Base-by-base conservation (phyloP, 2,329 filamentous ascomycete genomes). In the Botrytis fragariae region DNA sequence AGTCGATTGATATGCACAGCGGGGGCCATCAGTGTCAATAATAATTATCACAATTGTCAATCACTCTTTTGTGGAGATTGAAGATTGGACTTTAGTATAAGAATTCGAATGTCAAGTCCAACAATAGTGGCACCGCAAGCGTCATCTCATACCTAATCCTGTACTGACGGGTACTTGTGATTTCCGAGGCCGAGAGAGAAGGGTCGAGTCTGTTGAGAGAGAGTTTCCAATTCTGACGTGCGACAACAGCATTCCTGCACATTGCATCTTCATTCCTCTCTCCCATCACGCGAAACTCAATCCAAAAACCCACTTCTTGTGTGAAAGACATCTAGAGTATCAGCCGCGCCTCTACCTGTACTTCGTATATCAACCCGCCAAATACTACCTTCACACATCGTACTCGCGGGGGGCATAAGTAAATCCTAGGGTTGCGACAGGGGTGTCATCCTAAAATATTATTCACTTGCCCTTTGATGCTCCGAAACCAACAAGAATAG, bases 211-310 rank as follows among this genome's bases (percentile, higher is more conserved):
- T 48, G 44, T 37, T 48, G 44, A 35, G 42, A 37, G 35, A 29
- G 64, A 68, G 32, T 54, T 67, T 54, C 32, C 8, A 29, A 39
- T 68, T 54, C 45, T 69, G 67, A 60, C 67, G 39, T 42, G 67
- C 67, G 51, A 69, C 67, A 69, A 69, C 67, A 69, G 29, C 67
- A 69, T 69, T 69, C 67, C 51, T 44, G 37, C n/a, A 42, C n/a
- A 39, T 45, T 44, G 37, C n/a, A 32, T 60, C 54, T 60, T 69
- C 67, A 69, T 69, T 69, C 67, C 67, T 69, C n/a, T 57, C 51
- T 7, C 37, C 4, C 67, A 35, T 54, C 64, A 35, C 45, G 32
- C 64, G 32, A 54, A 29, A 22, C 29, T 12, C 59, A 59, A 59
- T 44, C 32, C n/a, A 32, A 68, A 14, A 39, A n/a, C 4, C 1